Base-by-base conservation (phyloP, 768 basidiomycete genomes). In the Suillus spraguei region DNA sequence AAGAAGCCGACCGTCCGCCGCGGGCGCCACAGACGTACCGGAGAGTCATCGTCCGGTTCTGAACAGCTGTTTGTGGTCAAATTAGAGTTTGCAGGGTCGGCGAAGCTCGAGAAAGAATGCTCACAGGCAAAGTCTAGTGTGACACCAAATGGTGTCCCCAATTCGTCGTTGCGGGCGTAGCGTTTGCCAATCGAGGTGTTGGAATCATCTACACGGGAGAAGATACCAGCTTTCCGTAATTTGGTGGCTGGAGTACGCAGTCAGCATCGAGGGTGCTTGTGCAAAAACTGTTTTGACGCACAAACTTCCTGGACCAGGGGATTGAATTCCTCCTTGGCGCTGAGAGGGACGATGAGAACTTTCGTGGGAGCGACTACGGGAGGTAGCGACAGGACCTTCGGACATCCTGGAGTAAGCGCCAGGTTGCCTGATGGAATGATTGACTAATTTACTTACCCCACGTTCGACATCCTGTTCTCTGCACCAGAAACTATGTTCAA, bases 401-500 rank as follows among this genome's bases (percentile, higher is more conserved):
- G 56, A 16, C 10, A 55, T 55, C 54, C 46, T 17, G 46, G 16
- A 53, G 42, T 59, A 32, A 41, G 47, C 28, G 33, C 28, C 24
- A 14, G 24, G 33, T 1, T 11, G 14, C 22, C 32, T 13, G 39
- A 35, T 56, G 9, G 17, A 50, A 38, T 41, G 13, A 9, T 24
- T 14, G n/a, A 38, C 11, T 32, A 59, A 64, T 38, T n/a, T 39
- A 82, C 91, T 72, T 76, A 94, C 95, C 64, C 88, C 91, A 69
- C 97, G 91, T 66, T 95, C 92, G 33, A 92, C 80, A 75, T 98
- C 97, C 70, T 92, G 87, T 72, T 94, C 95, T 73, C 97, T 87
- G 64, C 86, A 86, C 97, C 97, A 99, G 83, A 90, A 99, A 70
- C 86, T 88, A 81, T 99, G 97, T 76, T 99, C 97, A 39, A 99